phyloP scores from a whole-genome alignment of 257 asterid species.

The Nicotiana benthamiana region DNA sequence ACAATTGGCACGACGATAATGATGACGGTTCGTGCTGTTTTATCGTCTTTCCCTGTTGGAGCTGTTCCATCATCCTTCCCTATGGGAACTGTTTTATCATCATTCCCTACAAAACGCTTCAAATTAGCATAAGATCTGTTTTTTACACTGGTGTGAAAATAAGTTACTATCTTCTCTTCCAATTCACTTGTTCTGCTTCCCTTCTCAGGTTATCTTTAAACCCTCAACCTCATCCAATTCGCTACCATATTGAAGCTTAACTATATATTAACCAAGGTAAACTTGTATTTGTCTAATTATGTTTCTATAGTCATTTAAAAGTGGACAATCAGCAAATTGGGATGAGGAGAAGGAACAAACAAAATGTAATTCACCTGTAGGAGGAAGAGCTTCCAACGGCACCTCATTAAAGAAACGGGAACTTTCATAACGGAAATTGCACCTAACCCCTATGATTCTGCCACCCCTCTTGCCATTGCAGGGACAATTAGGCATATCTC shows the following conservation, averaged over 20 bases:
- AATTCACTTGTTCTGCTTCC: no score
- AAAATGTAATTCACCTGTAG: not conserved
- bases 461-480: not conserved
- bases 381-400: not conserved
- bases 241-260: not conserved
- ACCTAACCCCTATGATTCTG: conserved; percentile 7
- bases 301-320: not conserved
- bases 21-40: no score
- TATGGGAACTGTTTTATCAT: no score
- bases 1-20: no score
- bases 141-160: not conserved
- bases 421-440: conserved; percentile 12
- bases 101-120: not conserved
- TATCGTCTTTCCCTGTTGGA: no score
- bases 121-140: not conserved
- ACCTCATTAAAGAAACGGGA: not conserved
- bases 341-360: not conserved
- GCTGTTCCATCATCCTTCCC: no score
- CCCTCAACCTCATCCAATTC: not conserved
- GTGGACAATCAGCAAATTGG: not conserved
- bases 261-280: not conserved
- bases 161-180: not conserved
- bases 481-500: not conserved
- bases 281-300: not conserved
- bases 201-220: no score